Evolutionary conservation across 2,329 filamentous ascomycete species (phyloP), one percentile per base, ranked within the genome.

Genomic region (Intubia oerlemansii): DNA sequence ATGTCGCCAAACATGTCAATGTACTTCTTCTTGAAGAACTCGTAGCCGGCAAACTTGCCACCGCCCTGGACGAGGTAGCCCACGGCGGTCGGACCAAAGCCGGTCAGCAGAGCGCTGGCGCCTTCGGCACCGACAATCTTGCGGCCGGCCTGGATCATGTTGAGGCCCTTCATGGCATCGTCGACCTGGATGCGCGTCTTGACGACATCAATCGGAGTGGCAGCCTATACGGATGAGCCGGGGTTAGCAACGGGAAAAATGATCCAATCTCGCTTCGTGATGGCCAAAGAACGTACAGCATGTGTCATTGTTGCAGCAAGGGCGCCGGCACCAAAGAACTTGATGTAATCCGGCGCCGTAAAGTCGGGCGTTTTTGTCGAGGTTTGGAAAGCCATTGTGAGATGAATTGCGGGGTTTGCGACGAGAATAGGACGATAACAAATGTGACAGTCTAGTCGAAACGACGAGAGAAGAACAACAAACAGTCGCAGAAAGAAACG

Each of bases 141-240:
- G 39, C 67, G 66, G 53, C 73, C 81, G 32, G 77, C 77, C 45
- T 70, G 68, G 48, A 88, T 59, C 64, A 90, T 70, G 51, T 81
- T 81, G 44, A 66, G 63, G 54, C 84, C 82, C 59, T 88, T 88
- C 53, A 79, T 73, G 40, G 59, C 63, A 43, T 81, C 79, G 55
- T 90, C 80, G 48, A 90, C 76, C 56, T 90, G 80, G 50, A 90
- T 85, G 44, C 79, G 69, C 43, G 81, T 90, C 66, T 90, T 90
- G 56, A 90, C 77, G 49, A 82, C 84, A 47, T 55, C 55, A 36
- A 57, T 63, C 25, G 59, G 59, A 5, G 59, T 63, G 10, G 54
- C 59, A n/a, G 55, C 57, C 57, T 62, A 28, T 4, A 7, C 8
- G 11, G 22, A 25, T 18, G 21, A 16, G 10, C 10, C 7, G 4